phyloP scores from a whole-genome alignment of 495 filamentous ascomycete species.

The Neurospora hispaniola region DNA sequence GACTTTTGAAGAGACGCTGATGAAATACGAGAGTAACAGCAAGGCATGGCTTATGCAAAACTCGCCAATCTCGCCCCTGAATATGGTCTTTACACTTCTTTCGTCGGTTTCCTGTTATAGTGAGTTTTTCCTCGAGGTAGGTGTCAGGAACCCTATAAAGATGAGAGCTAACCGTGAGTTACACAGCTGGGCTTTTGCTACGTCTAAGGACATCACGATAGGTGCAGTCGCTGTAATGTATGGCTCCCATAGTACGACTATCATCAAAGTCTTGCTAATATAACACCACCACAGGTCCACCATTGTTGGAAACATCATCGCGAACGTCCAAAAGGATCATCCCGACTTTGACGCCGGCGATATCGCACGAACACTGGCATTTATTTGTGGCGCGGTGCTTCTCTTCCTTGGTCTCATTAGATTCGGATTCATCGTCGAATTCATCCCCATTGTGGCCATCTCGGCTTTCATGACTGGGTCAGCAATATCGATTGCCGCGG shows the following conservation, averaged over 20 bases:
- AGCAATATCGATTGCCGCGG: slow-evolving; percentile 40
- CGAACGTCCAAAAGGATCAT: slow-evolving; percentile 37
- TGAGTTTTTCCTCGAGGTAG: neutral
- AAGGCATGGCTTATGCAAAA: slow-evolving; percentile 55
- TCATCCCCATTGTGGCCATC: slow-evolving; percentile 42
- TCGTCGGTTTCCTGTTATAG: slow-evolving; percentile 55
- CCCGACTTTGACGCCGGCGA: slow-evolving; percentile 23
- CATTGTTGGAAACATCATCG: slow-evolving; percentile 67
- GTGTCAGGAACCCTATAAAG: neutral
- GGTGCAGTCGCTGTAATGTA: slow-evolving; percentile 37
- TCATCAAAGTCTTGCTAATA: neutral
- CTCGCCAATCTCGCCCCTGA: slow-evolving; percentile 46
- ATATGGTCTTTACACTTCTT: slow-evolving; percentile 56
- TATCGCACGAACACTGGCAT: slow-evolving; percentile 35
- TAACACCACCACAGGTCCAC: slow-evolving; percentile 54
- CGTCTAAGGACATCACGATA: slow-evolving; percentile 60
- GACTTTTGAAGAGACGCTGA: slow-evolving; percentile 22
- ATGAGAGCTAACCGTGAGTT: neutral
- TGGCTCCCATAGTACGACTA: neutral
- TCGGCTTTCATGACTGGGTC: slow-evolving; percentile 45
- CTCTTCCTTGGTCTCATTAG: slow-evolving; percentile 38
- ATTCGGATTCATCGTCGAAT: slow-evolving; percentile 42
- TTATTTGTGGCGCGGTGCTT: slow-evolving; percentile 37
- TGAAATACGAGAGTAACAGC: slow-evolving; percentile 44
- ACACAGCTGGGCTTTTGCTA: slow-evolving; percentile 49